Evolutionary conservation across 306 rosid genomes (phyloP).

Genomic region (Sesbania bispinosa): DNA sequence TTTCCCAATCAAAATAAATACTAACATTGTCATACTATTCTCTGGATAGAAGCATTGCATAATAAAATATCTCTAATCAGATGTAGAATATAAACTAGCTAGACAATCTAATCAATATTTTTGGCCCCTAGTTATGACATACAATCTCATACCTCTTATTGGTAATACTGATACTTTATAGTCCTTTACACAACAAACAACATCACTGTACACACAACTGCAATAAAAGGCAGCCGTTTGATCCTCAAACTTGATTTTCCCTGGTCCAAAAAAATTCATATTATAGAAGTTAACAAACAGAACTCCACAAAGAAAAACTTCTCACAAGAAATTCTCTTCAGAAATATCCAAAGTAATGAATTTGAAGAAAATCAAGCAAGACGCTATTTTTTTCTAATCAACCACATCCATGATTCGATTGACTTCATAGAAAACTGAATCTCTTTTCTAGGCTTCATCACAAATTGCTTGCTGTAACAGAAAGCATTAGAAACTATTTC

Average conservation of each 20-base stretch:
- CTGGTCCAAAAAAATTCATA: conserved; percentile 39
- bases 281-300: not conserved
- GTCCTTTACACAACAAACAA: conserved; percentile 73
- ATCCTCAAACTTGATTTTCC: conserved; percentile 66
- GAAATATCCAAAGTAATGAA: conserved; percentile 6
- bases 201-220: conserved; percentile 54
- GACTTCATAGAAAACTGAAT: too few species aligned
- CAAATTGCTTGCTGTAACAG: conserved; percentile 34
- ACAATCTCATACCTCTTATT: conserved; percentile 50
- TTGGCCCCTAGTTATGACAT: not conserved
- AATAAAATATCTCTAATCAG: not conserved
- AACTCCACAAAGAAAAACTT: not conserved
- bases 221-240: conserved; percentile 75
- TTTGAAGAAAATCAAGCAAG: conserved; percentile 40
- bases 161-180: conserved; percentile 58
- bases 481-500: conserved; percentile 18
- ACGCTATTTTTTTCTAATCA: conserved; percentile 43
- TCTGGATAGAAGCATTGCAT: not conserved
- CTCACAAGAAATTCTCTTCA: not conserved
- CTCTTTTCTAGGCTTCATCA: conserved; percentile 45
- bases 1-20: not conserved
- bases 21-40: not conserved
- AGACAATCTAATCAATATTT: not conserved
- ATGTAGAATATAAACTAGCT: conserved; percentile 1
- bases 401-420: conserved; percentile 59